Base-by-base conservation (phyloP, 495 filamentous ascomycete genomes). In the Chaetomium fimeti region DNA sequence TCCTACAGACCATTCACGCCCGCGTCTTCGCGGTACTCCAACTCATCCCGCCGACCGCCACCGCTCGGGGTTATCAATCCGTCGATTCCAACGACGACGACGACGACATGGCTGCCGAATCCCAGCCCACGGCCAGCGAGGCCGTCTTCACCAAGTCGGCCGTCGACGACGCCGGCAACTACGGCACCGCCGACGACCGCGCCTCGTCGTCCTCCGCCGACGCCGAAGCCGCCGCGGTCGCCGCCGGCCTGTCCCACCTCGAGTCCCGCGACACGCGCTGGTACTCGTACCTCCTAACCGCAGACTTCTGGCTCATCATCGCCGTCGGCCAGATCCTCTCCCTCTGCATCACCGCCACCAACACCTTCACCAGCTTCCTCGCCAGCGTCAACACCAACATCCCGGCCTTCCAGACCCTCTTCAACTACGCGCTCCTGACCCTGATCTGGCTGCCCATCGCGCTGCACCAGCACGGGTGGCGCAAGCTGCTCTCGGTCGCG, bases 321-420 rank as follows among this genome's bases (percentile, higher is more conserved):
- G 22, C 84, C 24, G 78, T 98, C 62, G 94, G 93, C 81, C 93
- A 98, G 83, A 70, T 92, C 42, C 86, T 97, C 22, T 84, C 93
- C 8, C 85, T 98, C 64, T 90, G 90, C 78, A 92, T 95, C 76
- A 96, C 92, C 5, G 84, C 84, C 18, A 94, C 91, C 22, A 94
- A 93, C 74, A 97, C 93, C 49, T 90, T 98, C 76, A 89, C 89
- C 22, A 82, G 83, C 15, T 85, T 97, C 24, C 88, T 98, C 16
- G 82, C 79, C 24, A 69, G 72, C 2, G 75, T 85, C 60, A 82
- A 85, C 28, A 94, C 91, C 63, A 91, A 85, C 29, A 95, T 98
- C 69, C 94, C 94, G n/a, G 92, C 94, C 45, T 96, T 97, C 78
- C 94, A 98, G 78, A 92, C 91, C 5, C 86, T 98, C 70, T 92